phyloP scores from a whole-genome alignment of 495 filamentous ascomycete species.

The Oidiodendron maius region DNA sequence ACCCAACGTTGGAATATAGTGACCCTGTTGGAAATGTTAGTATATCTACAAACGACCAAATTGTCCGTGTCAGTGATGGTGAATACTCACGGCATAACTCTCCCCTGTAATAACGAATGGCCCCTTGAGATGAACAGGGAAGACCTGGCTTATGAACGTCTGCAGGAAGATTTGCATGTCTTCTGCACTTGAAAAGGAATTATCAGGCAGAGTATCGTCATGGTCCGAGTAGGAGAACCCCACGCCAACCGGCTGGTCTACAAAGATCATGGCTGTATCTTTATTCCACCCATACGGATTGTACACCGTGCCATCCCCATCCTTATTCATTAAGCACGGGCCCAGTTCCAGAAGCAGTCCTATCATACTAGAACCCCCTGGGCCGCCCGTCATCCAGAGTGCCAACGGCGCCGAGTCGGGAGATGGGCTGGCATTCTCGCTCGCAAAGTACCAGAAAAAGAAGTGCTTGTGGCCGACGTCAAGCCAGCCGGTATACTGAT shows the following conservation, averaged over 20 bases:
- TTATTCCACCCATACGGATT: slow-evolving; percentile 43
- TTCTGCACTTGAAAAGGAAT: slow-evolving; percentile 25
- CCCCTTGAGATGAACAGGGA: slow-evolving; percentile 24
- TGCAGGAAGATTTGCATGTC: slow-evolving; percentile 39
- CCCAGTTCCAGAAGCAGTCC: slow-evolving; percentile 19
- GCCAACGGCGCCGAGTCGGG: slow-evolving; percentile 34
- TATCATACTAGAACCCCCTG: slow-evolving; percentile 26
- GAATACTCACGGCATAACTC: slow-evolving; percentile 29
- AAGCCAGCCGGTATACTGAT: slow-evolving; percentile 16
- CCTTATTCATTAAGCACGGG: slow-evolving; percentile 36
- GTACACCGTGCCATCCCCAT: slow-evolving; percentile 32
- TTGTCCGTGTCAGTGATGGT: not conserved
- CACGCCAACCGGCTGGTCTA: slow-evolving; percentile 39
- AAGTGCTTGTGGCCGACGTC: slow-evolving; percentile 6
- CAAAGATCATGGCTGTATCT: slow-evolving; percentile 38
- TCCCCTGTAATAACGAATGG: slow-evolving; percentile 31
- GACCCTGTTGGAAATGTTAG: not conserved
- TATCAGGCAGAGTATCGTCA: slow-evolving; percentile 21
- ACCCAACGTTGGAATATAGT: slow-evolving; percentile 9
- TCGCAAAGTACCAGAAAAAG: slow-evolving; percentile 25
- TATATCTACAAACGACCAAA: not conserved
- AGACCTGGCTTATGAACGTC: slow-evolving; percentile 33
- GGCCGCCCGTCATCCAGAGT: slow-evolving; percentile 47
- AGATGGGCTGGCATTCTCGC: slow-evolving; percentile 30
- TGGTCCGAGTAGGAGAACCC: slow-evolving; percentile 39